Evolutionary conservation across 2,329 filamentous ascomycete genomes (phyloP).

Genomic region (Monosporascus cannonballus): DNA sequence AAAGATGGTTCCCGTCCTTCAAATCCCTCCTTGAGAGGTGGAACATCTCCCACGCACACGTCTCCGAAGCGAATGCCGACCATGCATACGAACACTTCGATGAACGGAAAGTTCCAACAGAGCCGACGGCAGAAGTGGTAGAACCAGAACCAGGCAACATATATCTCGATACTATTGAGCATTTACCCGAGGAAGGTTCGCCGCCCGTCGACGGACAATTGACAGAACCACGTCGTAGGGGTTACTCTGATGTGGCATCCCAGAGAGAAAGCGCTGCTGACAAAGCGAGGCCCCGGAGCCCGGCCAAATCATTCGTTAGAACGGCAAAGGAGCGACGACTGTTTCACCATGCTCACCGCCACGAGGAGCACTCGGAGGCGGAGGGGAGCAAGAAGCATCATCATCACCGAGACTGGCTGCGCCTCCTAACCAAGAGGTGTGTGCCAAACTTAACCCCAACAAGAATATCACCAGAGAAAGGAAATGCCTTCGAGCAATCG

Average conservation of each 20-base stretch:
- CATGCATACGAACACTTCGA: background rate
- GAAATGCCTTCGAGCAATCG: constrained; percentile 8
- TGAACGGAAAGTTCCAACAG: background rate
- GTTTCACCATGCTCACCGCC: constrained; percentile 7
- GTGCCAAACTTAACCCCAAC: constrained; percentile 8
- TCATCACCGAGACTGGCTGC: constrained; percentile 9
- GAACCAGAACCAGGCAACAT: background rate
- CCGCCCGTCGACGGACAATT: background rate
- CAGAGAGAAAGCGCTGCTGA: constrained; percentile 4
- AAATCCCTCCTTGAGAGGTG: background rate
- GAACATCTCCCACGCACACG: background rate
- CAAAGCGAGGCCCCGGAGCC: constrained; percentile 14
- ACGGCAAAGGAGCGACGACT: constrained; percentile 18
- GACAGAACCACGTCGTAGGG: background rate
- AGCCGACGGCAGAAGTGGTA: background rate
- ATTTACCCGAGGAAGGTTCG: background rate
- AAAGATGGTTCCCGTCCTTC: background rate
- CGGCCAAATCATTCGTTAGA: constrained; percentile 17
- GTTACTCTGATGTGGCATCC: background rate
- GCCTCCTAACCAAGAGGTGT: constrained; percentile 5
- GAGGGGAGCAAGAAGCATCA: background rate
- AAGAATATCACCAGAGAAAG: constrained; percentile 9
- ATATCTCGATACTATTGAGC: background rate
- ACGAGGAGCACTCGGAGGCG: too few relatives aligned
- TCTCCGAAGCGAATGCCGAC: background rate